Percentiles rank a stretch among this genome's conserved stretches.
Conservation (phyloP, 192 early-diverging fungal species). For the Rhizophagus prolifer region DNA sequence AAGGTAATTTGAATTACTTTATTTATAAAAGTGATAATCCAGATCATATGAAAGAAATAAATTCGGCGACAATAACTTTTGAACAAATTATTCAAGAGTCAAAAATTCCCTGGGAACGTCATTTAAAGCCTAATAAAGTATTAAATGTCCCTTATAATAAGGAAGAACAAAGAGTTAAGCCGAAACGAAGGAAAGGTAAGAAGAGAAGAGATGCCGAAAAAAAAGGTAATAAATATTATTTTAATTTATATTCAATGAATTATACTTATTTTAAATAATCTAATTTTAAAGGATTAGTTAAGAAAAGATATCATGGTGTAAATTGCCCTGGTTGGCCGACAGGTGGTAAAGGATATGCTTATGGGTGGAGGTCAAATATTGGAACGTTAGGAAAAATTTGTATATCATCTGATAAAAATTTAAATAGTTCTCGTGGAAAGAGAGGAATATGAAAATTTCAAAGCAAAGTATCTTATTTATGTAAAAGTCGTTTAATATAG, state of each 20-base stretch:
- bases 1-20: background rate
- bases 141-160: background rate
- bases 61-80: background rate
- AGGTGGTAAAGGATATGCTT: conserved; percentile 6
- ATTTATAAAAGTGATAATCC: background rate
- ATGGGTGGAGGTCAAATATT: background rate
- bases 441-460: no score
- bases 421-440: background rate
- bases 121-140: conserved; percentile 27
- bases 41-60: background rate
- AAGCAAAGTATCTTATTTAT: no score
- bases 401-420: background rate
- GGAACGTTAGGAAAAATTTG: no score
- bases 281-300: background rate
- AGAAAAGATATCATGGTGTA: background rate
- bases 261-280: background rate
- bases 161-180: background rate
- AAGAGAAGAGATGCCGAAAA: conserved; percentile 14
- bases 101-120: conserved; percentile 25
- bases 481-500: no score
- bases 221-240: background rate
- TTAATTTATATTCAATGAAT: background rate
- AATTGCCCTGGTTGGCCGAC: background rate
- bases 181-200: conserved; percentile 22
- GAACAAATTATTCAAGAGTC: conserved; percentile 13